Percentiles rank a stretch among this genome's conserved stretches.
Evolutionary conservation across 768 basidiomycete species (phyloP).

Genomic region (Psilocybe azurescens): DNA sequence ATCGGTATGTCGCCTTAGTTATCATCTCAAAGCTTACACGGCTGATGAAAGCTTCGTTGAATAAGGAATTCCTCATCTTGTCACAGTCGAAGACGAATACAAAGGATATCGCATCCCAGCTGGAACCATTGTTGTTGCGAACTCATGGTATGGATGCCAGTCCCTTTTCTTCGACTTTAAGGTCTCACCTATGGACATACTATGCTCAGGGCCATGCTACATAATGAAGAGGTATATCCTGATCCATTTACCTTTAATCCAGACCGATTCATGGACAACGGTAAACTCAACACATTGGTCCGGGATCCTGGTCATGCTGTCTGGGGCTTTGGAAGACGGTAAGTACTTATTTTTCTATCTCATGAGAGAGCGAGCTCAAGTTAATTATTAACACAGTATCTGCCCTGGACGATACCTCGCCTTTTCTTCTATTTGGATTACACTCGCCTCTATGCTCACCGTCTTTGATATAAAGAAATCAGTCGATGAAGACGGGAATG

Average conservation of each 20-base stretch:
- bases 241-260: conserved; percentile 12
- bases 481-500: conserved; percentile 4
- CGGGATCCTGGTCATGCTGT: not conserved
- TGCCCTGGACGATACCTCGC: conserved; percentile 12
- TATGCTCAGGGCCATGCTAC: conserved; percentile 12
- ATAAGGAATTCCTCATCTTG: not conserved
- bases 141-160: conserved; percentile 1
- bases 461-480: conserved; percentile 5
- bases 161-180: not conserved
- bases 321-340: not conserved
- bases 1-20: not conserved
- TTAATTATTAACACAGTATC: not conserved
- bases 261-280: conserved; percentile 2
- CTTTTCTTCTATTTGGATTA: conserved; percentile 8
- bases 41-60: not conserved
- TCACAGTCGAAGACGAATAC: conserved; percentile 1
- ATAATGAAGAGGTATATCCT: conserved; percentile 7
- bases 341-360: not conserved
- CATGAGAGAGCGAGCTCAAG: not conserved
- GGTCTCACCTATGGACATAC: not conserved
- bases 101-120: conserved; percentile 9
- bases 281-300: not conserved
- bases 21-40: not conserved
- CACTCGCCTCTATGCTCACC: not conserved
- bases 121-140: conserved; percentile 3